Evolutionary conservation across 2,329 filamentous ascomycete genomes (phyloP).

Genomic region (Plectosphaerella cucumerina): DNA sequence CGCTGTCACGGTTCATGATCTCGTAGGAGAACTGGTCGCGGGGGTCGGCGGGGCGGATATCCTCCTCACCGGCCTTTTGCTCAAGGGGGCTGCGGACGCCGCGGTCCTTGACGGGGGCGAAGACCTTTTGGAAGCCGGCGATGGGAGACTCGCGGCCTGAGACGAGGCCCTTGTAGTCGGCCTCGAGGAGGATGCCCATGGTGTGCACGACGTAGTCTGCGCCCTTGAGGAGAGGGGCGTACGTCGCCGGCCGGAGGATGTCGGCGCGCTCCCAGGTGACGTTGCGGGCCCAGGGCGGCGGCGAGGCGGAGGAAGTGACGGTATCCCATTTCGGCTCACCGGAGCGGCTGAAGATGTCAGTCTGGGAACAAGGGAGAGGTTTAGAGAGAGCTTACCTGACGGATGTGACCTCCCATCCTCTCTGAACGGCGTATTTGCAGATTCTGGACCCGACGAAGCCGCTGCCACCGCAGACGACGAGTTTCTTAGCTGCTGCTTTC

Average conservation of each 20-base stretch:
- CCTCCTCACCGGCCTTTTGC: conserved; percentile 46
- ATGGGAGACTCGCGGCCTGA: conserved; percentile 80
- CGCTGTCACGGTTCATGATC: conserved; percentile 91
- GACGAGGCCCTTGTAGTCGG: conserved; percentile 93
- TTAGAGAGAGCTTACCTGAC: conserved; percentile 61
- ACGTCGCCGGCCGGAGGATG: conserved; percentile 77
- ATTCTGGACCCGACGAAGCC: conserved; percentile 87
- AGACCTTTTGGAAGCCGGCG: conserved; percentile 72
- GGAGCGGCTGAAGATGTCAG: conserved; percentile 62
- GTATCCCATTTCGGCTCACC: conserved; percentile 83
- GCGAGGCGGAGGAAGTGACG: conserved; percentile 64
- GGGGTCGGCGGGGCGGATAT: conserved; percentile 60
- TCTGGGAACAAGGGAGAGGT: not conserved
- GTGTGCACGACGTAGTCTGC: conserved; percentile 87
- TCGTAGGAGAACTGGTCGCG: conserved; percentile 88
- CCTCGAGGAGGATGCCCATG: conserved; percentile 94
- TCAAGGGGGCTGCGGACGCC: conserved; percentile 65
- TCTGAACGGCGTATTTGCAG: conserved; percentile 80
- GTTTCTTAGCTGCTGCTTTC: conserved; percentile 62
- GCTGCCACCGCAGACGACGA: conserved; percentile 90
- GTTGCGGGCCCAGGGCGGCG: conserved; percentile 76
- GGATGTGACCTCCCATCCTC: conserved; percentile 89
- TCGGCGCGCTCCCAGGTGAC: conserved; percentile 88
- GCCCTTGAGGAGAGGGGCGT: conserved; percentile 68
- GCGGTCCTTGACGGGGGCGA: conserved; percentile 61